These are phyloP conservation scores for Excoecaria cochinchinensis DNA, from an alignment of 345 rosid genomes.

Conservation along the genomic window DNA sequence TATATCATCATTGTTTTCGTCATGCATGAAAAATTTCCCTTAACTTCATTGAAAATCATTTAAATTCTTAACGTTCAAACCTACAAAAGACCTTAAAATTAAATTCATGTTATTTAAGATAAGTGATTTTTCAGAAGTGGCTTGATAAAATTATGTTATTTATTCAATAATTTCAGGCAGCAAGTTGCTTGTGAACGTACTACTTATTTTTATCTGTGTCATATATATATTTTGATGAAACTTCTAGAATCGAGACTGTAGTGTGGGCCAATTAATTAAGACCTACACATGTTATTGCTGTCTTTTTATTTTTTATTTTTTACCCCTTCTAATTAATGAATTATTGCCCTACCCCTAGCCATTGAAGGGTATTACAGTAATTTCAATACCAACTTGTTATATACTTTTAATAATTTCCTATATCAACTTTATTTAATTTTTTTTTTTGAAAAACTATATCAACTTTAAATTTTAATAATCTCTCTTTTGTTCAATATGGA, in stretches of 20 bases:
- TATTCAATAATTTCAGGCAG: too few relatives aligned
- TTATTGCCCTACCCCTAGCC: neutral
- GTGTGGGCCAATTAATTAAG: too few relatives aligned
- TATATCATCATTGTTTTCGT: constrained; percentile 3
- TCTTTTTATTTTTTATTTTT: neutral
- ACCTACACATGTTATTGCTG: too few relatives aligned
- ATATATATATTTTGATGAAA: too few relatives aligned
- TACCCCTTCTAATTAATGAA: neutral
- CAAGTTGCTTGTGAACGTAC: too few relatives aligned
- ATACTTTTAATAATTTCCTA: neutral
- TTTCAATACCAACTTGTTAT: constrained; percentile 14
- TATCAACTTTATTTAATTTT: neutral
- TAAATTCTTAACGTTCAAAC: neutral
- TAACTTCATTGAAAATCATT: neutral
- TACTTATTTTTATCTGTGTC: too few relatives aligned
- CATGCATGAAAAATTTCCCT: neutral
- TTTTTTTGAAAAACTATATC: too few relatives aligned
- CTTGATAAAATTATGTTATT: too few relatives aligned
- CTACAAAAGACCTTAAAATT: too few relatives aligned
- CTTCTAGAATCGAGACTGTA: too few relatives aligned
- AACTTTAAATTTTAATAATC: neutral
- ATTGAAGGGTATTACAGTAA: constrained; percentile 2
- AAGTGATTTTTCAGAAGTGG: too few relatives aligned
- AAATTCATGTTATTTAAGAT: too few relatives aligned
- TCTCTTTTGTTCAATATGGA: neutral